Evolutionary conservation across 106 monocot genomes (phyloP).

Genomic region (Xerophyta viscosa): DNA sequence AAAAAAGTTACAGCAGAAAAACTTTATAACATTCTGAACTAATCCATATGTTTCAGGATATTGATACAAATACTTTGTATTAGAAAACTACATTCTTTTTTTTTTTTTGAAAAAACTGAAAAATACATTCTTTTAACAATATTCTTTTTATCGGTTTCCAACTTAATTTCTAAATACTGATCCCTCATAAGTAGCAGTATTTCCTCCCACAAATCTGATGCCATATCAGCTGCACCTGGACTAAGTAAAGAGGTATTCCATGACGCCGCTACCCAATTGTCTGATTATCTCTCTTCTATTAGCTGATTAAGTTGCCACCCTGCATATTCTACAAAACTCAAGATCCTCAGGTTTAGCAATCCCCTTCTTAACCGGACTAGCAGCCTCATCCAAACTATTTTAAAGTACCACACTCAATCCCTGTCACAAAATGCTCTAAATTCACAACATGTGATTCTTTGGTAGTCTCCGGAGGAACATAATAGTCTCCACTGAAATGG

Average conservation of each 20-base stretch:
- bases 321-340: slow-evolving; percentile 76
- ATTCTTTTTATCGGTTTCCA: slow-evolving; percentile 63
- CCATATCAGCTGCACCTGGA: slow-evolving; percentile 12
- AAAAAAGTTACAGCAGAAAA: no score
- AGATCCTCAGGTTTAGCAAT: slow-evolving; percentile 51
- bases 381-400: slow-evolving; percentile 63
- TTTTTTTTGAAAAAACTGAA: no score
- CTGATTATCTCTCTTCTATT: slow-evolving; percentile 50
- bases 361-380: slow-evolving; percentile 51
- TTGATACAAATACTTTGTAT: no score
- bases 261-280: slow-evolving; percentile 89
- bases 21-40: no score
- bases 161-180: slow-evolving; percentile 69
- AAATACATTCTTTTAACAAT: slow-evolving; percentile 18
- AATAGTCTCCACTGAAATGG: slow-evolving; percentile 71
- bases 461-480: slow-evolving; percentile 56
- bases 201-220: slow-evolving; percentile 65
- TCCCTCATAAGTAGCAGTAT: slow-evolving; percentile 88
- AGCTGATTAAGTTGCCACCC: slow-evolving; percentile 85
- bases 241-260: slow-evolving; percentile 62
- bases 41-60: no score
- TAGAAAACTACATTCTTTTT: no score
- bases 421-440: slow-evolving; percentile 67
- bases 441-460: slow-evolving; percentile 11
- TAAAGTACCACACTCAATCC: slow-evolving; percentile 48